phyloP scores from a whole-genome alignment of 1,284 basidiomycete species.

The Boletus austroedulis region DNA sequence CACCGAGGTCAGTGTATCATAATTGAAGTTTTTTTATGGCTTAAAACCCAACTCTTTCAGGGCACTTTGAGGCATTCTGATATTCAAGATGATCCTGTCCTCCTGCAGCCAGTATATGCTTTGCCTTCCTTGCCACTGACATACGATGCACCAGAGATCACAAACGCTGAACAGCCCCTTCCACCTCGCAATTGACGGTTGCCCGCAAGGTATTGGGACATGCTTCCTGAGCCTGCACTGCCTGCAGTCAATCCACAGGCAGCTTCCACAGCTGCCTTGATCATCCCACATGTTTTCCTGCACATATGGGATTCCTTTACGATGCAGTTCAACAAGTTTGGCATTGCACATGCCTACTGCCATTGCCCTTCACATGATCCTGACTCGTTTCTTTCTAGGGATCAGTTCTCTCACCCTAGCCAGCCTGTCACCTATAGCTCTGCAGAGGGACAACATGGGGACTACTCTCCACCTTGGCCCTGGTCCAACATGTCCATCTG shows the following conservation, averaged over 20 bases:
- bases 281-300: not conserved
- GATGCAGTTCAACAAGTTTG: slow-evolving; percentile 1
- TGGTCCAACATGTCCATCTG: slow-evolving; percentile 1
- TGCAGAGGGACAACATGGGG: not conserved
- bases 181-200: not conserved
- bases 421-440: not conserved
- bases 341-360: not conserved
- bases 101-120: too few species aligned
- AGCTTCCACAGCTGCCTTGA: not conserved
- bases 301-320: not conserved
- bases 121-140: too few species aligned
- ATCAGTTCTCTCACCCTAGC: not conserved
- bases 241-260: not conserved
- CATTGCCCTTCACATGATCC: slow-evolving; percentile 2
- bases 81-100: too few species aligned
- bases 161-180: not conserved
- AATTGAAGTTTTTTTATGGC: not conserved
- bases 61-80: too few species aligned
- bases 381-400: not conserved
- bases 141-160: too few species aligned
- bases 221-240: not conserved
- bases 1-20: not conserved
- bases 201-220: not conserved
- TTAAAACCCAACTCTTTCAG: not conserved
- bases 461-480: slow-evolving; percentile 1